phyloP scores from a whole-genome alignment of 2,329 filamentous ascomycete species.

The Fusarium agapanthi region DNA sequence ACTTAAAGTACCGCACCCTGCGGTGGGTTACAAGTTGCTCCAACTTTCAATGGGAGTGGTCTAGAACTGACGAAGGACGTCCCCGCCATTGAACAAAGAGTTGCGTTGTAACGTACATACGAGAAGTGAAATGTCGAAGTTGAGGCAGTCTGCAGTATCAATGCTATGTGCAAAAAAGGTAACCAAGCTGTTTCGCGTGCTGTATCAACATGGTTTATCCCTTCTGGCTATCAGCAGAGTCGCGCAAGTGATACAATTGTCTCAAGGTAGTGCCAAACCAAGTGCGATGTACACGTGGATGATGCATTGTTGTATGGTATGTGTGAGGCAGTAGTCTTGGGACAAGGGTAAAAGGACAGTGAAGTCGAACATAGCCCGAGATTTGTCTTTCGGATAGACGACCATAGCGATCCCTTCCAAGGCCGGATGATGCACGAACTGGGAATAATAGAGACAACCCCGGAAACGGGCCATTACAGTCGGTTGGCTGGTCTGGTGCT shows the following conservation, averaged over 20 bases:
- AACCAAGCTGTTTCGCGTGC: conserved; percentile 14
- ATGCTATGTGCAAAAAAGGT: not conserved
- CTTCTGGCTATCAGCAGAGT: conserved; percentile 13
- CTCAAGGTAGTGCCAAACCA: conserved; percentile 38
- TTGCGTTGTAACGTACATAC: not conserved
- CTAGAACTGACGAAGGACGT: conserved; percentile 35
- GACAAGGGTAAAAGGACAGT: conserved; percentile 29
- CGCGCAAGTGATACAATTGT: conserved; percentile 39
- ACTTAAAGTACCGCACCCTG: conserved; percentile 45
- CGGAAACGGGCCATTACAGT: conserved; percentile 25
- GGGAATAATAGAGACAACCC: conserved; percentile 14
- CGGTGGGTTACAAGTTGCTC: conserved; percentile 16
- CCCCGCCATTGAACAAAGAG: conserved; percentile 26
- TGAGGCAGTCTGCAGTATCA: not conserved
- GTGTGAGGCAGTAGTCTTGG: conserved; percentile 27
- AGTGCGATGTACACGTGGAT: conserved; percentile 24
- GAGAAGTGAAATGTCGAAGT: not conserved
- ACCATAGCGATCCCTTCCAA: conserved; percentile 21
- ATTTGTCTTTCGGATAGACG: conserved; percentile 39
- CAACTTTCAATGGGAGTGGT: conserved; percentile 34
- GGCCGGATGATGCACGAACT: conserved; percentile 7
- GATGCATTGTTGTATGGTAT: conserved; percentile 28
- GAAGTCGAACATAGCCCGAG: conserved; percentile 39
- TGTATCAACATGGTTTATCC: conserved; percentile 16
- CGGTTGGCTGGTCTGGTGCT: conserved; percentile 25